These are phyloP conservation scores for Fraxinus excelsior DNA, from an alignment of 257 asterid genomes.

Conservation along the genomic window DNA sequence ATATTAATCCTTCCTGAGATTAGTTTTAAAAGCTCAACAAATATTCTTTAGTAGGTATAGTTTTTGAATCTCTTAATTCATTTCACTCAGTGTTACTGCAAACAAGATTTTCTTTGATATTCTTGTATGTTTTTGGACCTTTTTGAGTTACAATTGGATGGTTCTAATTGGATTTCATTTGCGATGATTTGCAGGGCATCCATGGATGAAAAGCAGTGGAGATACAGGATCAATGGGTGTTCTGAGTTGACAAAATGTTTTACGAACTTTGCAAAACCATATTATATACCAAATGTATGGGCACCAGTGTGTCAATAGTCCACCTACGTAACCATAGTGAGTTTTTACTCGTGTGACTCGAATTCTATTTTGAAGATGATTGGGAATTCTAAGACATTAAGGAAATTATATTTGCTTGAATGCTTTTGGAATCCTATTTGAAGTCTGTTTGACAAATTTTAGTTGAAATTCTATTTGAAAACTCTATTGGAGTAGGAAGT, in stretches of 20 bases:
- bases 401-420: too few relatives aligned
- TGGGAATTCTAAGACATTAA: too few relatives aligned
- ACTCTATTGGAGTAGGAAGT: too few relatives aligned
- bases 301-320: slow-evolving; percentile 25
- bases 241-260: slow-evolving; percentile 33
- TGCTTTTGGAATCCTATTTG: too few relatives aligned
- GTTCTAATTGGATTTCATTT: background rate
- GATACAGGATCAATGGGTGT: slow-evolving; percentile 29
- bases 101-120: background rate
- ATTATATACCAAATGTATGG: slow-evolving; percentile 14
- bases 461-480: too few relatives aligned
- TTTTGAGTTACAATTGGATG: background rate
- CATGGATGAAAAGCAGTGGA: slow-evolving; percentile 55
- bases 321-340: background rate
- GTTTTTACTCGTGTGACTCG: background rate
- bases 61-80: background rate
- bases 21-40: background rate
- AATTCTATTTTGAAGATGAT: too few relatives aligned
- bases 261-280: slow-evolving; percentile 10
- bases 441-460: too few relatives aligned
- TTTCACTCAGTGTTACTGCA: background rate
- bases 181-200: slow-evolving; percentile 47
- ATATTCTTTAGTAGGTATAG: background rate
- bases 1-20: background rate
- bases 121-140: background rate